Evolutionary conservation across 495 filamentous ascomycete genomes (phyloP), one percentile per base, ranked within the genome.

Genomic region (Hyaloscypha hepaticicola): DNA sequence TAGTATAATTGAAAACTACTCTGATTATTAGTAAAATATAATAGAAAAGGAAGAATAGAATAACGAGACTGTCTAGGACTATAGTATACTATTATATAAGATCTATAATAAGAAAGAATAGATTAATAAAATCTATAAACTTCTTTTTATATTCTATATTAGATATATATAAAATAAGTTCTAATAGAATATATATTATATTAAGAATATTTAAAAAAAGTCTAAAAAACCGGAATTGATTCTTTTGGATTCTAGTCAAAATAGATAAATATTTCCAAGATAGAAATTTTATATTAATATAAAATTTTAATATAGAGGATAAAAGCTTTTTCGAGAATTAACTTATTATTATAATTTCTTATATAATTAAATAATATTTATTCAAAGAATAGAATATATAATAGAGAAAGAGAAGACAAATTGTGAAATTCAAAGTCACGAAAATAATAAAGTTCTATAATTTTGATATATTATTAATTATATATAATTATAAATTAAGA

Each of bases 121-220:
- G 14, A 24, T 50, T 50, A 24, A 16, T 24, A 50, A 50, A 16
- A 50, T 50, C 14, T 50, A 4, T 16, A 16, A 50, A 16, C 14
- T 50, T 50, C 48, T 19, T 24, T 50, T 24, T 50, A 50, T 50
- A 50, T 24, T 50, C 19, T 50, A 50, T 50, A 50, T 50, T 50
- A 50, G 19, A 50, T 50, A 24, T 24, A 50, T 50, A 24, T 50
- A 50, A 50, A 50, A 50, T 16, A 50, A 50, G 14, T 24, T 24
- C 5, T 24, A 50, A 24, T 50, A 3, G 22, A 50, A 24, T 5
- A 50, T 50, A 24, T 50, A 24, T 24, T 50, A 50, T 50, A 50
- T 50, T 50, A 50, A 50, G 14, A 50, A 24, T 24, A 50, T 24
- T 24, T 5, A 50, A 50, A 50, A 50, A 50, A 50, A 50, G 48